These are phyloP conservation scores for Carnegiea gigantea DNA, from an alignment of 179 eudicot species.

Conservation along the genomic window DNA sequence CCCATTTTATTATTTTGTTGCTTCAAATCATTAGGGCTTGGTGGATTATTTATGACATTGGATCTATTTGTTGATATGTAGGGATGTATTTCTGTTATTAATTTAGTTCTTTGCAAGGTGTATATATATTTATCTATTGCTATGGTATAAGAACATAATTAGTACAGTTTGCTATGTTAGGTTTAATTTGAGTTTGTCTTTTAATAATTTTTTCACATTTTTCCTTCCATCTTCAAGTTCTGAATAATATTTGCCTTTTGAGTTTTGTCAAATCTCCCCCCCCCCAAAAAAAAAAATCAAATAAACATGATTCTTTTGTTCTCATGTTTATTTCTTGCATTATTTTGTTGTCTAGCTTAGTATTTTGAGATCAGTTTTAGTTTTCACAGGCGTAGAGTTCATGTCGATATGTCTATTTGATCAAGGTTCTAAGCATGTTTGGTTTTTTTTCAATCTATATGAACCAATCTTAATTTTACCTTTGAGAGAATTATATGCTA, in stretches of 20 bases:
- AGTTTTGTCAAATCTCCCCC: background rate
- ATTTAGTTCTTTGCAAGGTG: no score
- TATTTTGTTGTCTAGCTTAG: background rate
- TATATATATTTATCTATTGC: background rate
- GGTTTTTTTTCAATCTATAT: background rate
- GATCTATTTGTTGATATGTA: background rate
- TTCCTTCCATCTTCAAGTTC: background rate
- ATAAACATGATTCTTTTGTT: background rate
- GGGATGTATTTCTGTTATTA: background rate
- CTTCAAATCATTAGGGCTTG: slow-evolving; percentile 29
- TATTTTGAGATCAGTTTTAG: background rate
- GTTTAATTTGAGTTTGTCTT: background rate
- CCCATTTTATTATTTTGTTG: background rate
- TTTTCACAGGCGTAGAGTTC: background rate
- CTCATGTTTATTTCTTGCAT: background rate
- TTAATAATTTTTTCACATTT: no score
- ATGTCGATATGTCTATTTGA: background rate
- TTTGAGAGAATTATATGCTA: no score
- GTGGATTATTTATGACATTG: background rate
- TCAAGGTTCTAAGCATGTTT: background rate
- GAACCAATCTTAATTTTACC: background rate
- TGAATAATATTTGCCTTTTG: background rate
- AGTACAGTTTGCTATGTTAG: background rate
- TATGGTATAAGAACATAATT: background rate
- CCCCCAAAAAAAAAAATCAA: background rate